Conservation (phyloP, 495 filamentous ascomycete genomes). For the Annulohypoxylon moriforme region DNA sequence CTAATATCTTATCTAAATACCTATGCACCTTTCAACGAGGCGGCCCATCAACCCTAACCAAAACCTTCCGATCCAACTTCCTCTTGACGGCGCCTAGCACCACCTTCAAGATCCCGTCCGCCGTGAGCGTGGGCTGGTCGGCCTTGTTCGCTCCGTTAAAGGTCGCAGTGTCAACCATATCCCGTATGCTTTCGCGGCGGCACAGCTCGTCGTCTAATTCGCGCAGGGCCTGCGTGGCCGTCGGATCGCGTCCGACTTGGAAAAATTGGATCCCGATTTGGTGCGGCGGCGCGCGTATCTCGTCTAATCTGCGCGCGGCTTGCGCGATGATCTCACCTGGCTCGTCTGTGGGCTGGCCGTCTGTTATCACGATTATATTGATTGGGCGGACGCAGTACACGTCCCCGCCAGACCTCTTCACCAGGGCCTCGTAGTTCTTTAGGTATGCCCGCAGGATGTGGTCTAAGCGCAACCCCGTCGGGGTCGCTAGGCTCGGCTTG, state of each 20-base stretch:
- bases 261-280: constrained; percentile 98
- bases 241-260: constrained; percentile 83
- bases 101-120: constrained; percentile 81
- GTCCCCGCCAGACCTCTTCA: constrained; percentile 53
- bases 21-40: neutral
- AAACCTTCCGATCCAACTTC: constrained; percentile 64
- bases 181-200: constrained; percentile 68
- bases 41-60: constrained; percentile 27
- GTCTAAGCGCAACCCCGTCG: constrained; percentile 78
- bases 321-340: constrained; percentile 75
- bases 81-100: constrained; percentile 81
- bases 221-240: constrained; percentile 71
- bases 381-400: constrained; percentile 75
- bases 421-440: constrained; percentile 49
- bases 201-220: constrained; percentile 83
- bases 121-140: constrained; percentile 51
- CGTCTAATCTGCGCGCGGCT: constrained; percentile 77
- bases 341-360: constrained; percentile 87
- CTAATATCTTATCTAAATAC: too few species aligned
- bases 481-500: constrained; percentile 73
- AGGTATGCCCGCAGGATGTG: constrained; percentile 79
- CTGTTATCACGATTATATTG: constrained; percentile 94
- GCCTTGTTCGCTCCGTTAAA: constrained; percentile 65
- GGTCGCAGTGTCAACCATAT: constrained; percentile 95
- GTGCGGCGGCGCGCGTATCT: constrained; percentile 76